Percentiles rank a stretch among this genome's conserved stretches.
phyloP scores from a whole-genome alignment of 164 flowering plant genomes.

The Liquidambar formosana region DNA sequence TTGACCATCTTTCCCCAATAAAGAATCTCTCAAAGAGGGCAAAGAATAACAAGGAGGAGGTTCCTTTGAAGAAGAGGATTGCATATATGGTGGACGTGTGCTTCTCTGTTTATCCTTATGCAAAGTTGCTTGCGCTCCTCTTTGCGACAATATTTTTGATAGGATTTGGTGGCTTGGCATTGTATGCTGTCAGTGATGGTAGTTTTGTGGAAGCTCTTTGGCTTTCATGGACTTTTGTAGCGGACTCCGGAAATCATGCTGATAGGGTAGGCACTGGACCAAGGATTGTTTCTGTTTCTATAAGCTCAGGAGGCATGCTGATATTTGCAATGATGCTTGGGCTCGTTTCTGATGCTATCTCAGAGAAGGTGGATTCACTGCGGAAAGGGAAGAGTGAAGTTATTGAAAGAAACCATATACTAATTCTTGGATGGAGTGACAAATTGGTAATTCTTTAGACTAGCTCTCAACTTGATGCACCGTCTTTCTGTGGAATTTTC shows the following conservation, averaged over 20 bases:
- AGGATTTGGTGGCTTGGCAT: slow-evolving; percentile 87
- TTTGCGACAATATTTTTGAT: slow-evolving; percentile 88
- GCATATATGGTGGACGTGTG: slow-evolving; percentile 89
- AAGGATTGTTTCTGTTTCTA: slow-evolving; percentile 83
- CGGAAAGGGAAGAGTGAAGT: slow-evolving; percentile 97
- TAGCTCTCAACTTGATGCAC: background rate
- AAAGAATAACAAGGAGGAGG: slow-evolving; percentile 63
- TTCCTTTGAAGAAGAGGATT: slow-evolving; percentile 83
- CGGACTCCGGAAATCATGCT: slow-evolving; percentile 95
- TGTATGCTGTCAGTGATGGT: slow-evolving; percentile 80
- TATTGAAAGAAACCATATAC: slow-evolving; percentile 80
- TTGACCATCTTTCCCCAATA: slow-evolving; percentile 59
- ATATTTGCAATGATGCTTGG: slow-evolving; percentile 99
- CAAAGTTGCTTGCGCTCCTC: slow-evolving; percentile 88
- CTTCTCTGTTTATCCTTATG: slow-evolving; percentile 89
- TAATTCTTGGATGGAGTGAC: slow-evolving; percentile 98
- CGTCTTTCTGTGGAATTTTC: background rate
- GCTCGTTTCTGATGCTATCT: slow-evolving; percentile 94
- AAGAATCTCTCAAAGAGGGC: slow-evolving; percentile 39
- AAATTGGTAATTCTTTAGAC: slow-evolving; percentile 62
- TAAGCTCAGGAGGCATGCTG: slow-evolving; percentile 92
- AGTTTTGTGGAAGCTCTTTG: slow-evolving; percentile 81
- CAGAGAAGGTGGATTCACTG: slow-evolving; percentile 89
- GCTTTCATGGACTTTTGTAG: slow-evolving; percentile 95
- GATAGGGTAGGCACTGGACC: slow-evolving; percentile 80